phyloP scores from a whole-genome alignment of 1,284 basidiomycete species.

The Malassezia yamatoensis region DNA sequence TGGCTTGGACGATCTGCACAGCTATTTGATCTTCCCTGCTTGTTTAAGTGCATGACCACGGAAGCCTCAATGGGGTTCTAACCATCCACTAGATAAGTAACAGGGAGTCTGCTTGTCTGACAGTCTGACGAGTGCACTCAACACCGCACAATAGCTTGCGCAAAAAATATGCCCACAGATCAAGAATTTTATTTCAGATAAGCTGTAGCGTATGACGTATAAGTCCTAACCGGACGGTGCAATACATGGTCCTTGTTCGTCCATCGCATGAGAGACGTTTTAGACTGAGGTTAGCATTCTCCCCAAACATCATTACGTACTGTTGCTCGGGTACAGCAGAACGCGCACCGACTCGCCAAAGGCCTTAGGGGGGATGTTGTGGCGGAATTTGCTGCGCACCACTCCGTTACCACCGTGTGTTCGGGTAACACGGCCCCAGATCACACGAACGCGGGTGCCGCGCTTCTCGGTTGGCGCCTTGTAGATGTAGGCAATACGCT shows the following conservation, averaged over 20 bases:
- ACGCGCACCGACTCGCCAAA: constrained; percentile 91
- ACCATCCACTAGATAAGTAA: constrained; percentile 16
- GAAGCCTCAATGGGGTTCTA: neutral
- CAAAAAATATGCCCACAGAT: neutral
- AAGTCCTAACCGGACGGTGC: constrained; percentile 9
- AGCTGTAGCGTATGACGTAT: constrained; percentile 9
- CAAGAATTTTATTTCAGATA: constrained; percentile 11
- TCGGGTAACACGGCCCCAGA: constrained; percentile 68
- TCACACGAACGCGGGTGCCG: constrained; percentile 85
- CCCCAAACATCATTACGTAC: constrained; percentile 4
- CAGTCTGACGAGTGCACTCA: neutral
- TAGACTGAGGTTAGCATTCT: too few relatives aligned
- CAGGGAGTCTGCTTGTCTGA: constrained; percentile 6
- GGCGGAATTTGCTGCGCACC: constrained; percentile 92
- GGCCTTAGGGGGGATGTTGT: constrained; percentile 88
- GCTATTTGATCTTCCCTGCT: constrained; percentile 26
- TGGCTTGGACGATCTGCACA: constrained; percentile 35
- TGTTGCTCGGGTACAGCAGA: constrained; percentile 55
- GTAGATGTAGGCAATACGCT: constrained; percentile 98
- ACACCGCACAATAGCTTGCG: neutral
- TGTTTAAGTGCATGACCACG: constrained; percentile 27
- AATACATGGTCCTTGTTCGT: neutral
- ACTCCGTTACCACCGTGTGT: constrained; percentile 69
- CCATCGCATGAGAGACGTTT: neutral
- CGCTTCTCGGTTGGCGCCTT: constrained; percentile 83